These are phyloP conservation scores for Ceratobasidium sp. DNA, from an alignment of 1,284 basidiomycete species.

Conservation along the genomic window DNA sequence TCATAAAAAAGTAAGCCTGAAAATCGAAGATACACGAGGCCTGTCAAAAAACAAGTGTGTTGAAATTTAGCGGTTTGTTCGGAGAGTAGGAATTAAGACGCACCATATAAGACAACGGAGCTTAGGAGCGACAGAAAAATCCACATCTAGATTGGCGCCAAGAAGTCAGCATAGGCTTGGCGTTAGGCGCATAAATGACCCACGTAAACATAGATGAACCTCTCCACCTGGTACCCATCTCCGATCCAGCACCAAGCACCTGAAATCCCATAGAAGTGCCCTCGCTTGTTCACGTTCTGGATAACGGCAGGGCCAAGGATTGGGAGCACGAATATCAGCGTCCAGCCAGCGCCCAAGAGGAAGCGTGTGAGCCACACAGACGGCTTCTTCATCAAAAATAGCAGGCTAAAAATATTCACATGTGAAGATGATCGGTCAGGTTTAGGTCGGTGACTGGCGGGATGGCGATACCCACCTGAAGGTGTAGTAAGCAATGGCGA, in stretches of 20 bases:
- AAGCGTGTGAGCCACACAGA: slow-evolving; percentile 12
- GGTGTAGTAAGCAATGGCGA: slow-evolving; percentile 13
- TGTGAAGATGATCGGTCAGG: not conserved
- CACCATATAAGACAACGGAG: slow-evolving; percentile 25
- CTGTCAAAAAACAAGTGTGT: slow-evolving; percentile 6
- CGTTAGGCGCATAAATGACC: not conserved
- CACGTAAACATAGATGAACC: slow-evolving; percentile 30
- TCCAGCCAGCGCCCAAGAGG: slow-evolving; percentile 5
- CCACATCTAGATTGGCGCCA: slow-evolving; percentile 19
- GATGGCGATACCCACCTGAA: not conserved
- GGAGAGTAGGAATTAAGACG: not conserved
- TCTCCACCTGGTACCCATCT: slow-evolving; percentile 24
- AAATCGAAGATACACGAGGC: slow-evolving; percentile 33
- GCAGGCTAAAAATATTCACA: not conserved
- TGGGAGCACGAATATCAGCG: slow-evolving; percentile 12
- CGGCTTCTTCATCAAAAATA: slow-evolving; percentile 21
- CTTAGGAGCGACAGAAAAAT: slow-evolving; percentile 28
- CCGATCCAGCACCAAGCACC: slow-evolving; percentile 36
- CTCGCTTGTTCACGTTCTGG: slow-evolving; percentile 12
- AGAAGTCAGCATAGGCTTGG: not conserved
- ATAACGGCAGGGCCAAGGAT: slow-evolving; percentile 19
- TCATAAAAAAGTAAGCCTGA: slow-evolving; percentile 14
- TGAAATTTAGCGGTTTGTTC: not conserved
- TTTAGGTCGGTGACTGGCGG: not conserved
- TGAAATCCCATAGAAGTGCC: slow-evolving; percentile 35